Evolutionary conservation across 306 rosid species (phyloP).

Genomic region (Ormosia semicastrata): DNA sequence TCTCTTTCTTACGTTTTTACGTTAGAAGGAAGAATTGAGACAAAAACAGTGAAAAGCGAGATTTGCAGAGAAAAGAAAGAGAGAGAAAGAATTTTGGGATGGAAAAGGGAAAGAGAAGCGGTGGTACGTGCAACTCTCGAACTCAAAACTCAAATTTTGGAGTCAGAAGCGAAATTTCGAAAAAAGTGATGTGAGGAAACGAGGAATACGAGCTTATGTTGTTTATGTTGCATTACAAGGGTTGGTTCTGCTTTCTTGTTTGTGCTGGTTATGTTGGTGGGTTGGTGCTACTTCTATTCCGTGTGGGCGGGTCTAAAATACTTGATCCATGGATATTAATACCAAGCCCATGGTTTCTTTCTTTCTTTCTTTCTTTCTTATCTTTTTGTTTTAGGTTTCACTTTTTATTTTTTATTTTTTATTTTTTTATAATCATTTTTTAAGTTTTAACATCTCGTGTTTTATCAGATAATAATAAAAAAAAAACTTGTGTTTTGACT

Average conservation of each 20-base stretch:
- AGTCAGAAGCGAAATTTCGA: slow-evolving; percentile 14
- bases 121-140: slow-evolving; percentile 23
- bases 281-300: too few species aligned
- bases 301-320: neutral
- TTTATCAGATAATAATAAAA: neutral
- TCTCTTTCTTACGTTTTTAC: slow-evolving; percentile 16
- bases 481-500: too few species aligned
- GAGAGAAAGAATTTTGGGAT: neutral
- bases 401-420: too few species aligned
- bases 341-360: neutral
- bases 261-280: too few species aligned
- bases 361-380: neutral
- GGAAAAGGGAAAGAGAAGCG: neutral
- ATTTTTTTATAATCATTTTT: too few species aligned
- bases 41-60: neutral
- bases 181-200: neutral
- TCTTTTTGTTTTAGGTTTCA: neutral
- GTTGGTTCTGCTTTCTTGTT: neutral
- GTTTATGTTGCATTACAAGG: neutral
- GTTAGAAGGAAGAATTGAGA: slow-evolving; percentile 28
- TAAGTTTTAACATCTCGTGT: too few species aligned
- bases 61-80: neutral
- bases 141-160: slow-evolving; percentile 17
- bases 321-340: neutral
- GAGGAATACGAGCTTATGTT: neutral